Evolutionary conservation across 163 green algal species (phyloP).

Genomic region (Coccomyxa subellipsoidea): DNA sequence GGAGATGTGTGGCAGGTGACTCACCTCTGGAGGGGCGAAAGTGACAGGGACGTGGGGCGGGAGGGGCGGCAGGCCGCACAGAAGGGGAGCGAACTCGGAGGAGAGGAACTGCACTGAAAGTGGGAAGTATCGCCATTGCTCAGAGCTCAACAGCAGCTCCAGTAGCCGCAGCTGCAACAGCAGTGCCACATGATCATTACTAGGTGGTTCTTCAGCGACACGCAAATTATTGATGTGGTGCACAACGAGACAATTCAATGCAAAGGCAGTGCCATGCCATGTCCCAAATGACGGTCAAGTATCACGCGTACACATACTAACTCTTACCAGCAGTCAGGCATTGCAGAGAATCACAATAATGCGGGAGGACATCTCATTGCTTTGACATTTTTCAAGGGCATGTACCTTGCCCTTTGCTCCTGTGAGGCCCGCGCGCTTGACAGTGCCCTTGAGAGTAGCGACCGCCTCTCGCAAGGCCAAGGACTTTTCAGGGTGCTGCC

Average conservation of each 20-base stretch:
- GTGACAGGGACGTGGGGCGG: constrained; percentile 52
- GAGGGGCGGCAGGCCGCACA: constrained; percentile 9
- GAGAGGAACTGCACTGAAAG: constrained; percentile 74
- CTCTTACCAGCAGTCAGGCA: too few relatives aligned
- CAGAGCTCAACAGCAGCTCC: constrained; percentile 68
- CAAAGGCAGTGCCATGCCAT: too few relatives aligned
- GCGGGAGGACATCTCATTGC: too few relatives aligned
- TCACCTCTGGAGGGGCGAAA: constrained; percentile 45
- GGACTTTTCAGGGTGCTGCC: constrained; percentile 77
- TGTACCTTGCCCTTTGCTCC: constrained; percentile 77
- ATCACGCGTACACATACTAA: too few relatives aligned
- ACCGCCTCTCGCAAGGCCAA: constrained; percentile 47
- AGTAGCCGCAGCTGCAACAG: constrained; percentile 65
- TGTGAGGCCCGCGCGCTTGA: constrained; percentile 15
- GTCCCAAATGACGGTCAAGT: too few relatives aligned
- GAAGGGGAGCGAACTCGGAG: constrained; percentile 28
- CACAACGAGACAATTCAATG: too few relatives aligned
- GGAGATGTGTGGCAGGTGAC: background rate
- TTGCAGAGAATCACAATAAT: too few relatives aligned
- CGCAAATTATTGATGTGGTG: too few relatives aligned
- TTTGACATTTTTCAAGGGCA: too few relatives aligned
- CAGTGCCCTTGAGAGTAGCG: constrained; percentile 28
- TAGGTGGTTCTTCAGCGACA: too few relatives aligned
- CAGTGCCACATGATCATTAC: background rate
- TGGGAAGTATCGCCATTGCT: constrained; percentile 73